Percentiles rank a stretch among this genome's conserved stretches.
These are phyloP conservation scores for Pulveroboletus sp. DNA, from an alignment of 768 basidiomycete genomes.

Conservation along the genomic window DNA sequence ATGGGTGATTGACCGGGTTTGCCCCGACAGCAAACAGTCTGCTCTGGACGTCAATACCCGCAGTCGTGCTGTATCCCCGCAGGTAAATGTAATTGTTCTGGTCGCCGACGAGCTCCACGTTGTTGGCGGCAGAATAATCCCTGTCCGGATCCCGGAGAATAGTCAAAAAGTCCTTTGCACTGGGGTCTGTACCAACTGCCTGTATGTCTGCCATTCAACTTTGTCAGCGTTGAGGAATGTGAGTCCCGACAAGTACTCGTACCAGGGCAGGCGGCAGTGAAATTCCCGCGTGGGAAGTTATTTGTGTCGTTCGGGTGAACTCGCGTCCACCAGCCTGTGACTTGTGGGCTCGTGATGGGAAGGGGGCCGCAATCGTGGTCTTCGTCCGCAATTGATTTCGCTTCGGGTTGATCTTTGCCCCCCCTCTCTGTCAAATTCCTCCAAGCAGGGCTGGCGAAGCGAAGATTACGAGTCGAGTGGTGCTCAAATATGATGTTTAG, in stretches of 20 bases:
- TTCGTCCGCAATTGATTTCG: no score
- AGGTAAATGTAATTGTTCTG: constrained; percentile 3
- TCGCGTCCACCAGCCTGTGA: constrained; percentile 11
- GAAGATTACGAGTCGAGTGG: constrained; percentile 11
- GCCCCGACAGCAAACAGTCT: not conserved
- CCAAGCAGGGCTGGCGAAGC: constrained; percentile 5
- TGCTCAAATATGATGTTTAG: constrained; percentile 11
- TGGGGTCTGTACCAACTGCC: not conserved
- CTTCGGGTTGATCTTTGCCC: not conserved
- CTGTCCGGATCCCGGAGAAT: not conserved
- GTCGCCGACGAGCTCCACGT: not conserved
- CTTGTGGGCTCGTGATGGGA: constrained; percentile 3
- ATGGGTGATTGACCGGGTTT: not conserved
- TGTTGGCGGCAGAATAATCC: not conserved
- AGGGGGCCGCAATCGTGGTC: not conserved
- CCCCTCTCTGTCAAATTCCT: not conserved
- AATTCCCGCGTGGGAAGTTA: not conserved
- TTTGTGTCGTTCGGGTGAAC: not conserved
- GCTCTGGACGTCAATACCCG: constrained; percentile 6
- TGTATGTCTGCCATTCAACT: constrained; percentile 3
- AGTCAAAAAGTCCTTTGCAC: not conserved
- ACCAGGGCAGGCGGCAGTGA: constrained; percentile 1
- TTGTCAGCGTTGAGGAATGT: not conserved
- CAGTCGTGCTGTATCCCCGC: constrained; percentile 7
- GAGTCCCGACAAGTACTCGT: not conserved